Conservation (phyloP, 768 basidiomycete genomes). For the Calocera viscosa region DNA sequence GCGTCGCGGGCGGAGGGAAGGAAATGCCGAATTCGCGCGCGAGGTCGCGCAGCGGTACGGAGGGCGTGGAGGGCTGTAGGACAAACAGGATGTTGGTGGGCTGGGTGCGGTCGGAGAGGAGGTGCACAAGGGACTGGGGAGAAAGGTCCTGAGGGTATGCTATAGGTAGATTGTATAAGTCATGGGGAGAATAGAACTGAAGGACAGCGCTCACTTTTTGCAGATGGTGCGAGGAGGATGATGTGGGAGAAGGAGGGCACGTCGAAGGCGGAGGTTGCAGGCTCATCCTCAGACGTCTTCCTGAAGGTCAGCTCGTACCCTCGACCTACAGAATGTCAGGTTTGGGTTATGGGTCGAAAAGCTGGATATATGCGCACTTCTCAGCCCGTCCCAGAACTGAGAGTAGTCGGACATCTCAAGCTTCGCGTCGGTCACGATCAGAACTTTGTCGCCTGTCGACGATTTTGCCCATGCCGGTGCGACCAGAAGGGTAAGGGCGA, state of each 20-base stretch:
- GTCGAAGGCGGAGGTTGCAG: constrained; percentile 55
- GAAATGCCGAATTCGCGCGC: constrained; percentile 87
- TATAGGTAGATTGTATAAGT: constrained; percentile 22
- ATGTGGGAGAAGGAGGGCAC: constrained; percentile 71
- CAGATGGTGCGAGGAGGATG: constrained; percentile 71
- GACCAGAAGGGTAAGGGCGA: not conserved
- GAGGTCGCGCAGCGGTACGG: constrained; percentile 54
- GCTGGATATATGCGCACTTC: constrained; percentile 38
- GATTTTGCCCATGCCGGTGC: constrained; percentile 39
- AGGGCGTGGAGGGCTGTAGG: constrained; percentile 52
- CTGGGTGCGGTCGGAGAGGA: constrained; percentile 41
- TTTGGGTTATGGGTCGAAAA: not conserved
- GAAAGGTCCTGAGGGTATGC: constrained; percentile 62
- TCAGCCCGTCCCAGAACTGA: constrained; percentile 66
- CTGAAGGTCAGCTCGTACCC: constrained; percentile 86
- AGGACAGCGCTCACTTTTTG: constrained; percentile 52
- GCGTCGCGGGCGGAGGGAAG: constrained; percentile 71
- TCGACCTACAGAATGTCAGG: constrained; percentile 36
- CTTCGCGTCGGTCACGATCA: constrained; percentile 69
- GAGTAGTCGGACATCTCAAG: constrained; percentile 59
- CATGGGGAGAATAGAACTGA: constrained; percentile 4
- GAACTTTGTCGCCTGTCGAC: constrained; percentile 69
- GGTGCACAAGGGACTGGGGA: constrained; percentile 63
- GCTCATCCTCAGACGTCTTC: constrained; percentile 58
- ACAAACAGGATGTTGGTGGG: constrained; percentile 63